Percentiles rank a stretch among this genome's conserved stretches.
These are phyloP conservation scores for Hypoxylon fragiforme DNA, from an alignment of 495 filamentous ascomycete genomes.

Conservation along the genomic window DNA sequence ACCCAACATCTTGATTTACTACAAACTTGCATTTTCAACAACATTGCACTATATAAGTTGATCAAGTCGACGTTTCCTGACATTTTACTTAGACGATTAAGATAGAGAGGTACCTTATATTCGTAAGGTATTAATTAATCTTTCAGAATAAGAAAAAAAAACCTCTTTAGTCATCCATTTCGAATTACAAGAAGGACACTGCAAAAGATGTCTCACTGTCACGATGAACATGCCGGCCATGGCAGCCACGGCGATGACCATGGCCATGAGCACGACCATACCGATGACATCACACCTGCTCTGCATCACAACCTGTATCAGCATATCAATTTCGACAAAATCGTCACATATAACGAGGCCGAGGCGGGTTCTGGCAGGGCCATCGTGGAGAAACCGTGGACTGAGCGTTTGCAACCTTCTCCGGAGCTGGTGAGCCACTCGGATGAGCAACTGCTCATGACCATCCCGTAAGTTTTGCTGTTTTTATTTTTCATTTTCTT, in stretches of 20 bases:
- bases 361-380: slow-evolving; percentile 66
- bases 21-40: no score
- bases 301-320: slow-evolving; percentile 85
- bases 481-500: slow-evolving; percentile 9
- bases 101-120: neutral
- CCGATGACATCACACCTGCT: slow-evolving; percentile 88
- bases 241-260: slow-evolving; percentile 33
- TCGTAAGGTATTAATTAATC: neutral
- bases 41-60: no score
- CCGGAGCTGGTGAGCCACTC: slow-evolving; percentile 81
- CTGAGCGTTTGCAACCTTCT: slow-evolving; percentile 67
- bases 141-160: neutral
- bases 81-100: no score
- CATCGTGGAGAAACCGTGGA: slow-evolving; percentile 89
- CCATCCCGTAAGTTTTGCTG: slow-evolving; percentile 72
- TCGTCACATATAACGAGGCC: slow-evolving; percentile 84
- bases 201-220: slow-evolving; percentile 52
- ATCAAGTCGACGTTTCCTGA: no score
- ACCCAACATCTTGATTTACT: no score
- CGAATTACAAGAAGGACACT: neutral
- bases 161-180: neutral
- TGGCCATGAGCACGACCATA: slow-evolving; percentile 68
- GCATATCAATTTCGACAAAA: slow-evolving; percentile 84
- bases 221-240: slow-evolving; percentile 48
- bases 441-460: slow-evolving; percentile 92